Evolutionary conservation across 78 protist species (phyloP), one percentile per base, ranked within the genome.

Genomic region (Dictyostelium intermedium): DNA sequence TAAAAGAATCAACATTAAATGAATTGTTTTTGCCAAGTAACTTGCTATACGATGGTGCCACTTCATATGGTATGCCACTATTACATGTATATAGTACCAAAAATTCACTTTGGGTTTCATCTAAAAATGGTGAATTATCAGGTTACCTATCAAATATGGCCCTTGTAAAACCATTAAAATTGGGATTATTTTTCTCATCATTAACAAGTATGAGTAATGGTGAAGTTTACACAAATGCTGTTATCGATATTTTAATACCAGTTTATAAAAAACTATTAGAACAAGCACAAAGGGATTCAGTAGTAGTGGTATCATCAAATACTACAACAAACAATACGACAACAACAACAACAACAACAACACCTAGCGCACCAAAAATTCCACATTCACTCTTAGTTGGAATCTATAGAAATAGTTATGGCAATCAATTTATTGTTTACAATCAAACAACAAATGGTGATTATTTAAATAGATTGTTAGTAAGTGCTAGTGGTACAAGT

Each of bases 71-170:
- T 35, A 79, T 74, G 27, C 83, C 92, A n/a, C 74, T 30, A 27
- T 72, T 82, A 63, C 79, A 78, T 81, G 5, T n/a, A 0, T 23
- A 41, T 2, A 30, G 53, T 20, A 73, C 56, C 32, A 50, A 53
- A 13, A 23, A 27, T 9, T 45, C 56, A 9, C 10, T 45, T 45
- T 89, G 93, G 93, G 2, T 89, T 16, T 47, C 37, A 77, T 18
- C n/a, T n/a, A 89, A 89, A 37, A 66, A 80, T 61, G 93, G 93
- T 8, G 70, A 50, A 10, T 45, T 89, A 23, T 41, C 23, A 34
- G 93, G 84, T 13, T 89, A 89, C n/a, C 35, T 56, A 25, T 77
- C 93, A 30, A 83, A 89, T 34, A 18, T 89, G 2, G 73, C 63
- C 1, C 16, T 89, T 35, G 30, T 37, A 10, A 39, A 37, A 35